Conservation (phyloP, 2,329 filamentous ascomycete species). For the Ceratocystis cubensis region DNA sequence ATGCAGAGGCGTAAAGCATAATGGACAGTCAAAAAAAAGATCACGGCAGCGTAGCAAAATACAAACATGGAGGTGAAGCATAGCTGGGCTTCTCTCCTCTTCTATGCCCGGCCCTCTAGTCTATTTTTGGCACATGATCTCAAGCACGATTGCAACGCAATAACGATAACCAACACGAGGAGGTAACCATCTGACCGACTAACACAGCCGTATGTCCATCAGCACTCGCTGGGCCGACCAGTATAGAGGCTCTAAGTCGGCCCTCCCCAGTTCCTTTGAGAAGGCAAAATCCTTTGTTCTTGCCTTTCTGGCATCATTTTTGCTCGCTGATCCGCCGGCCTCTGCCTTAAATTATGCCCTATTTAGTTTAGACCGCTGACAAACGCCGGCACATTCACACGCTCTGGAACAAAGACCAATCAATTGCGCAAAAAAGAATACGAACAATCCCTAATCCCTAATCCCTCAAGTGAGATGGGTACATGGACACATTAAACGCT, state of each 20-base stretch:
- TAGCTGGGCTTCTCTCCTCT: neutral
- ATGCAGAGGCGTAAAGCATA: too few species aligned
- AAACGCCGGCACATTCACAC: neutral
- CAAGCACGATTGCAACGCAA: neutral
- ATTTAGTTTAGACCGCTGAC: neutral
- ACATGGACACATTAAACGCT: neutral
- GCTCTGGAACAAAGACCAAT: neutral
- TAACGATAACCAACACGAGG: neutral
- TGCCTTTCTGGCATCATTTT: too few species aligned
- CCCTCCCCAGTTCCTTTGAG: neutral
- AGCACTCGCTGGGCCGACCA: too few species aligned
- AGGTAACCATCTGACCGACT: too few species aligned
- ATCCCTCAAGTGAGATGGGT: neutral
- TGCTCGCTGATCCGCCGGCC: too few species aligned
- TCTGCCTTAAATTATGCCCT: neutral
- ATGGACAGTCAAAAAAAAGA: too few species aligned
- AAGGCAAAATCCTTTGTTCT: conserved; percentile 3
- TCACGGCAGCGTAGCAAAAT: too few species aligned
- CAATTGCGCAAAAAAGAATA: neutral
- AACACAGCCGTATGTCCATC: neutral
- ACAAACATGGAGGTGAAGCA: too few species aligned
- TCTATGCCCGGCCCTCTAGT: neutral
- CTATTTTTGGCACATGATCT: neutral
- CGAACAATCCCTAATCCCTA: neutral
- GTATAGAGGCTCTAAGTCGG: too few species aligned